Percentiles rank a stretch among this genome's conserved stretches.
Conservation (phyloP, 805 yeast species). For the Ogataea ganodermae region DNA sequence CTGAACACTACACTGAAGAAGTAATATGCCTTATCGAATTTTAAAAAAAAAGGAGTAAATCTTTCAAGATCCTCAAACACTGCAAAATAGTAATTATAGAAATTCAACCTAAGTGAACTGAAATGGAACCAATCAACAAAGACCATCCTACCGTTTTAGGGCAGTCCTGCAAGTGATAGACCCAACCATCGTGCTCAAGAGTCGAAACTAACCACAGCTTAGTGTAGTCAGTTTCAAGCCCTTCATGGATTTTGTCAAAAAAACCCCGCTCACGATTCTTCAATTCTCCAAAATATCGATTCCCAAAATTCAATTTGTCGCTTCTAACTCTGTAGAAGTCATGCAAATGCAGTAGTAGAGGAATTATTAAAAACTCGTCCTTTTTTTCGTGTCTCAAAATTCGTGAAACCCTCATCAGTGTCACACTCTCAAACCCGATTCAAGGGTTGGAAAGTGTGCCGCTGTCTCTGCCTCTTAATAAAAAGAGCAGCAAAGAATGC, state of each 20-base stretch:
- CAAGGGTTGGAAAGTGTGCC: not conserved
- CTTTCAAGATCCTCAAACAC: conserved; percentile 8
- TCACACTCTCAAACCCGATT: not conserved
- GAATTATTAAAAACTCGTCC: conserved; percentile 9
- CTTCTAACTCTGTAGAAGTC: not conserved
- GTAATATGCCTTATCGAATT: conserved; percentile 4
- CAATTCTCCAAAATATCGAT: conserved; percentile 1
- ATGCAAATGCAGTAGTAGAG: conserved; percentile 8
- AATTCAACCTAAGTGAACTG: conserved; percentile 6
- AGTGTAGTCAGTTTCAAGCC: not conserved
- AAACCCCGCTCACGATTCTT: not conserved
- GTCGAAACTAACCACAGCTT: not conserved
- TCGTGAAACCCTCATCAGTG: conserved; percentile 8
- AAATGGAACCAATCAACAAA: not conserved
- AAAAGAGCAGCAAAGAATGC: not conserved
- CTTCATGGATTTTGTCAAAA: too few relatives aligned
- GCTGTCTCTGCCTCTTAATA: not conserved
- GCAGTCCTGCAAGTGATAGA: not conserved
- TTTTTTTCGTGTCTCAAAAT: conserved; percentile 6
- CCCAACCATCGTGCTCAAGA: not conserved
- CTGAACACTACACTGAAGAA: conserved; percentile 5
- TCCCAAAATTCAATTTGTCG: conserved; percentile 1
- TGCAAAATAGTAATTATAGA: conserved; percentile 10
- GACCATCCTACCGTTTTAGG: not conserved
- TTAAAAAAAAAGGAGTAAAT: conserved; percentile 4